These are phyloP conservation scores for Alternaria burnsii DNA, from an alignment of 2,329 filamentous ascomycete genomes.

Conservation along the genomic window DNA sequence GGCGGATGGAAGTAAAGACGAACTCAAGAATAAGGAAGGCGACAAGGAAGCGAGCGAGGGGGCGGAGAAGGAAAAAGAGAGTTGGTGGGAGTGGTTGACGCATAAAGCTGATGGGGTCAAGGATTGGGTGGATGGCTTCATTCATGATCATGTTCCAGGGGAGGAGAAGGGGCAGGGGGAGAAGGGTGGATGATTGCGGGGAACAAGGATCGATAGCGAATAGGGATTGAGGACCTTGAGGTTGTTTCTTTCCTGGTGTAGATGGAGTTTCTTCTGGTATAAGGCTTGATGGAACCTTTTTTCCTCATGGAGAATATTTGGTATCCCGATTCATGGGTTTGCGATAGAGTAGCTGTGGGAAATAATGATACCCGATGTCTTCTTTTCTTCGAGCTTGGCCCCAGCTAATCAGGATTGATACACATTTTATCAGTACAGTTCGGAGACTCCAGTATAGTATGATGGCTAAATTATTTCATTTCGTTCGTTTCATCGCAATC, in stretches of 20 bases:
- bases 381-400: background rate
- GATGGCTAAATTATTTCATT: background rate
- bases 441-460: background rate
- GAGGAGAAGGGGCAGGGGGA: background rate
- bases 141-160: constrained; percentile 39
- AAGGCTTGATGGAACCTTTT: too few relatives aligned
- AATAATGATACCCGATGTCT: background rate
- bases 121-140: constrained; percentile 48
- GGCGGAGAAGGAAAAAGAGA: constrained; percentile 16
- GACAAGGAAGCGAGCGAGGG: background rate
- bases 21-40: background rate
- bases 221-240: background rate
- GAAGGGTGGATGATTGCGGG: background rate
- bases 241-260: background rate
- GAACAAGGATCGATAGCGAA: background rate
- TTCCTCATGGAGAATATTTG: too few relatives aligned
- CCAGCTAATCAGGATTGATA: too few relatives aligned
- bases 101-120: constrained; percentile 48
- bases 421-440: background rate
- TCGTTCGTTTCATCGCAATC: background rate
- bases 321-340: too few relatives aligned
- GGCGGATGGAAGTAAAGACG: constrained; percentile 18
- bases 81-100: constrained; percentile 50
- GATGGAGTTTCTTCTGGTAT: background rate
- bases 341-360: background rate